These are phyloP conservation scores for Chaetomiaceae sp. DNA, from an alignment of 2,329 filamentous ascomycete species.

Conservation along the genomic window DNA sequence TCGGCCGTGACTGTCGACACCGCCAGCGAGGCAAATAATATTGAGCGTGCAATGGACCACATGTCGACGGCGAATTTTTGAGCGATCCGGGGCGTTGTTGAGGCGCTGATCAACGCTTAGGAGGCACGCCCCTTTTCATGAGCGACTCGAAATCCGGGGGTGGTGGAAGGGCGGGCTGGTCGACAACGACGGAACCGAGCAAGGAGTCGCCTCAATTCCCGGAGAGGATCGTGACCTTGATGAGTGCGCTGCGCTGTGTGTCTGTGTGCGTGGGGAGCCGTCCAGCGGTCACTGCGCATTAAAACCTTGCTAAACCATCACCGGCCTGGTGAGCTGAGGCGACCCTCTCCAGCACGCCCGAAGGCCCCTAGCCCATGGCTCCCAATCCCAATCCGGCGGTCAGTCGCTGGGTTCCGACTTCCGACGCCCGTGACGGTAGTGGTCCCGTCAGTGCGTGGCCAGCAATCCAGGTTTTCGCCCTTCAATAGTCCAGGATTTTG, in stretches of 20 bases:
- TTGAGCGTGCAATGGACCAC: constrained; percentile 18
- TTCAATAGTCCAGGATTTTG: constrained; percentile 21
- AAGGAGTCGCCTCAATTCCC: not conserved
- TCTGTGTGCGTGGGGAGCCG: not conserved
- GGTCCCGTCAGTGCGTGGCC: constrained; percentile 14
- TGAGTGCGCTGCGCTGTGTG: no score
- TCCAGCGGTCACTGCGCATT: not conserved
- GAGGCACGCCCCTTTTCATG: not conserved
- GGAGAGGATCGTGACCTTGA: not conserved
- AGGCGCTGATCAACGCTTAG: constrained; percentile 11
- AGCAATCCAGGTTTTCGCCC: constrained; percentile 16
- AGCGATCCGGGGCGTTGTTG: not conserved
- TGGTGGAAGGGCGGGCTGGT: no score
- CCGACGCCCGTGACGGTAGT: constrained; percentile 7
- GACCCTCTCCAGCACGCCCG: not conserved
- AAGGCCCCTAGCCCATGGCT: constrained; percentile 13
- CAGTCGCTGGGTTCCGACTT: constrained; percentile 11
- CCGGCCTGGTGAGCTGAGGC: not conserved
- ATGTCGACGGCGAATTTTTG: constrained; percentile 10
- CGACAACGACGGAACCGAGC: not conserved
- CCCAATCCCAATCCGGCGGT: constrained; percentile 5
- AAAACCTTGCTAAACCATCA: constrained; percentile 14
- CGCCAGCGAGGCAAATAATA: constrained; percentile 14
- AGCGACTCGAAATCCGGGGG: not conserved
- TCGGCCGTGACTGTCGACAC: constrained; percentile 17